Evolutionary conservation across 352 stramenopile species (phyloP).

Genomic region (Blastocystis sp.): DNA sequence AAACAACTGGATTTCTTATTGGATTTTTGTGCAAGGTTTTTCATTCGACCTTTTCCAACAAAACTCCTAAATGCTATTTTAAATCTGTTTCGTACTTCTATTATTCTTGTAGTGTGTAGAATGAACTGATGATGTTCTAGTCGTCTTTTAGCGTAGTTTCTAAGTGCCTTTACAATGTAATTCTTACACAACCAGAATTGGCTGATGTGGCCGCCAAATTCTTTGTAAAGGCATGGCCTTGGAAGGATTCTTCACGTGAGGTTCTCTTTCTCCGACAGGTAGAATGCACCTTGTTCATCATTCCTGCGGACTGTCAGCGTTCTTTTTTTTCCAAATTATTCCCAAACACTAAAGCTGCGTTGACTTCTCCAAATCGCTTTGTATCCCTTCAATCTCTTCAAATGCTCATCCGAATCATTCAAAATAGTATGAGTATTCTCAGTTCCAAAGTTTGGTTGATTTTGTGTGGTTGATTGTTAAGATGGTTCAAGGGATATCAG

Average conservation of each 20-base stretch:
- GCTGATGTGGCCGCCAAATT: neutral
- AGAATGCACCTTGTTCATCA: slow-evolving; percentile 53
- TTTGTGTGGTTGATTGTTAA: neutral
- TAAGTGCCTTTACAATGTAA: slow-evolving; percentile 31
- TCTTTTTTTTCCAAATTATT: slow-evolving; percentile 23
- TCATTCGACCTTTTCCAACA: slow-evolving; percentile 42
- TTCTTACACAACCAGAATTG: slow-evolving; percentile 52
- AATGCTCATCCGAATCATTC: slow-evolving; percentile 23
- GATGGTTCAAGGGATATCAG: slow-evolving; percentile 33
- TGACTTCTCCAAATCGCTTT: slow-evolving; percentile 45
- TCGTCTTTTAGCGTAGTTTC: slow-evolving; percentile 54
- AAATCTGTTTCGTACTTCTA: slow-evolving; percentile 36
- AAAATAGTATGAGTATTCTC: slow-evolving; percentile 19
- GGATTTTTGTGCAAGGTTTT: slow-evolving; percentile 25
- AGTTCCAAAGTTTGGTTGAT: neutral
- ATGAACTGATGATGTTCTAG: too few species aligned
- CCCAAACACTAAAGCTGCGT: neutral
- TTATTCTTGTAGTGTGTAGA: slow-evolving; percentile 60
- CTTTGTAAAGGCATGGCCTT: slow-evolving; percentile 30
- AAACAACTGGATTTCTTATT: slow-evolving; percentile 13
- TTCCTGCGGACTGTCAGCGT: slow-evolving; percentile 9
- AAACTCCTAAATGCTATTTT: slow-evolving; percentile 14
- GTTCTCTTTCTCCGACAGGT: slow-evolving; percentile 51
- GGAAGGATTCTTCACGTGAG: slow-evolving; percentile 53
- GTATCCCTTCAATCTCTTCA: slow-evolving; percentile 46